Base-by-base conservation (phyloP, 2,329 filamentous ascomycete genomes). In the Scopulariopsis brevicaulis region DNA sequence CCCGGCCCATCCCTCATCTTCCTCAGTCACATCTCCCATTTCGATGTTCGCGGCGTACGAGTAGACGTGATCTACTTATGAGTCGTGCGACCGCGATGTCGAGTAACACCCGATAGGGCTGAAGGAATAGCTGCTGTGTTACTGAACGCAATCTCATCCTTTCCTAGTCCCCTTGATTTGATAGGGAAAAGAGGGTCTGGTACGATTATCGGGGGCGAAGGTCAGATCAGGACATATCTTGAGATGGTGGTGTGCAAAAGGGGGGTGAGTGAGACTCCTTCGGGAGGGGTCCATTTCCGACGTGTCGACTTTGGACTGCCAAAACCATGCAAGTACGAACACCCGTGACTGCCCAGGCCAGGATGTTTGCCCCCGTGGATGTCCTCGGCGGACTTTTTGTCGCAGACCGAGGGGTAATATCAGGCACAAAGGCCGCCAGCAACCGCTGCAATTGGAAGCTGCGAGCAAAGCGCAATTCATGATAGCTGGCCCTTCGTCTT, bases 61-160 rank as follows among this genome's bases (percentile, higher is more conserved):
- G 8, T 37, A n/a, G 48, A 50, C 15, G n/a, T 12, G 14, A 34
- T 24, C 40, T 25, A 24, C 12, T 20, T 56, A 50, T n/a, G 40
- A 32, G 25, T 48, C 53, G 56, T 57, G 56, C 48, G 12, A 57
- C 56, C 18, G 32, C 56, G 35, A 50, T 28, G 43, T 53, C 37
- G 35, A 35, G 50, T 46, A 53, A 57, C 50, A 25, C 11, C n/a
- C 50, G 20, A 18, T 57, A 57, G 56, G 56, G 56, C 56, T 57
- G 56, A 57, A 57, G 50, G 32, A 25, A 40, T 24, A 18, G 32
- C 37, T 22, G 56, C 25, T 25, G 56, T 53, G 56, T 57, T 14
- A 57, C 56, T 43, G 24, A 50, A 46, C 15, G 18, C 15, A n/a
- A 15, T n/a, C 40, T n/a, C 15, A 46, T 46, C 40, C 15, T 46